Conservation (phyloP, 768 basidiomycete genomes). For the Strobilomyces echinocephalus region DNA sequence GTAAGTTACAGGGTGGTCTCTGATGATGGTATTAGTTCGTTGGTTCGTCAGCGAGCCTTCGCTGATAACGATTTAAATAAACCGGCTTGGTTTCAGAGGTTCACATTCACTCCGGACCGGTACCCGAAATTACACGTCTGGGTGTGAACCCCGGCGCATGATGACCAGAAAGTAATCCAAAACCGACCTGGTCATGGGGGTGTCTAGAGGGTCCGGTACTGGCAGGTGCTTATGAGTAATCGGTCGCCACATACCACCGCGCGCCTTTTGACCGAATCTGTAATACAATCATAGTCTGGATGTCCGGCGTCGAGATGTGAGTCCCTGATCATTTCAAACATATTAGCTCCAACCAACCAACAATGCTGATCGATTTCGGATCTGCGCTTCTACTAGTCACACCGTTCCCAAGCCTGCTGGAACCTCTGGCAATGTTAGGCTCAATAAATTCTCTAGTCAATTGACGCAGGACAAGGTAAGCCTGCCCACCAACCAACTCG, state of each 20-base stretch:
- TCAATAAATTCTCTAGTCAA: constrained; percentile 73
- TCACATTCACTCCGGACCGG: not conserved
- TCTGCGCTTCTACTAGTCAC: constrained; percentile 10
- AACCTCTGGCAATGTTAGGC: constrained; percentile 36
- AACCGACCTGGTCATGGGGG: not conserved
- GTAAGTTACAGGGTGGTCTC: too few species aligned
- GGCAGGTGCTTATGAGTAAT: constrained; percentile 13
- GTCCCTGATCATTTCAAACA: constrained; percentile 14
- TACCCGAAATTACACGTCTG: not conserved
- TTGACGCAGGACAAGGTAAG: constrained; percentile 74
- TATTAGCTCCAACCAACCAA: not conserved
- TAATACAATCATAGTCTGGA: constrained; percentile 21
- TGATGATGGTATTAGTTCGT: too few species aligned
- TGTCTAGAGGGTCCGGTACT: not conserved
- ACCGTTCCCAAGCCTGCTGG: constrained; percentile 20
- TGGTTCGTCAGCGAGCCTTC: too few species aligned
- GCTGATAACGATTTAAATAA: too few species aligned
- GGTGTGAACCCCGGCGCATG: not conserved
- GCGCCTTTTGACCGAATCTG: not conserved
- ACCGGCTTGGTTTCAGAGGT: too few species aligned
- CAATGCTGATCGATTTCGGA: not conserved
- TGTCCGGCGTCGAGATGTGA: constrained; percentile 63
- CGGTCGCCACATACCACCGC: not conserved
- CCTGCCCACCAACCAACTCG: not conserved
- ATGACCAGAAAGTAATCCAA: not conserved